phyloP scores from a whole-genome alignment of 2,329 filamentous ascomycete species.

The Aspergillus sp. region DNA sequence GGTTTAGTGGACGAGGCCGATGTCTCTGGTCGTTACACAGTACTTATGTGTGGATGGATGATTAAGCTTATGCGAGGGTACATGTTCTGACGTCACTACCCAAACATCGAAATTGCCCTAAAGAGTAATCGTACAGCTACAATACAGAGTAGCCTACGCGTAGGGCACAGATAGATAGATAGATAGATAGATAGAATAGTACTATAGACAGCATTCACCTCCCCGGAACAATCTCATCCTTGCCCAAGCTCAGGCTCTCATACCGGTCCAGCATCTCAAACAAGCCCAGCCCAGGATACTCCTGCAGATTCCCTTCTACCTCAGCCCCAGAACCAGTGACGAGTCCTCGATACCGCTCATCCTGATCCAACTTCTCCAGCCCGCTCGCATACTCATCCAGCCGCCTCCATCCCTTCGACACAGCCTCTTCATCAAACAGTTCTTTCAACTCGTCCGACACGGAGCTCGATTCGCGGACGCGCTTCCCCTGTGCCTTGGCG shows the following conservation, averaged over 20 bases:
- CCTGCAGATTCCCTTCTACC: constrained; percentile 13
- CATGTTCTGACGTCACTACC: too few species aligned
- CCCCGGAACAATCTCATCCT: constrained; percentile 21
- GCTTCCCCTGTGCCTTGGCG: constrained; percentile 22
- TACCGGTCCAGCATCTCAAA: constrained; percentile 34
- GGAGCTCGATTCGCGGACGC: constrained; percentile 14
- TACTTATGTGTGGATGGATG: too few species aligned
- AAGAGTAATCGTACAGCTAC: too few species aligned
- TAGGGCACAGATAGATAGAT: too few species aligned
- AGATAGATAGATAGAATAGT: background rate
- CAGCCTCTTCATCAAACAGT: constrained; percentile 22
- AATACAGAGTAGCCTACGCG: too few species aligned
- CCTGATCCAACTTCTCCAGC: constrained; percentile 25
- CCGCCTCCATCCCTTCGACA: constrained; percentile 7
- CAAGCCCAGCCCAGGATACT: constrained; percentile 21
- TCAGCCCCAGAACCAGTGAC: background rate
- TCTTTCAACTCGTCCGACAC: constrained; percentile 26
- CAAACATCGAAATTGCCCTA: too few species aligned
- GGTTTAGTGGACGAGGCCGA: too few species aligned
- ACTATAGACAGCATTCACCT: background rate
- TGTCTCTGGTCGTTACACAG: too few species aligned
- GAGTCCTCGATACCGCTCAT: constrained; percentile 25
- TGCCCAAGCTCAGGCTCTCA: constrained; percentile 31
- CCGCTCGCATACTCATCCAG: constrained; percentile 28
- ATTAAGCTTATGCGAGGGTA: too few species aligned